These are phyloP conservation scores for Clonostachys rhizophaga DNA, from an alignment of 2,329 filamentous ascomycete genomes.

Conservation along the genomic window DNA sequence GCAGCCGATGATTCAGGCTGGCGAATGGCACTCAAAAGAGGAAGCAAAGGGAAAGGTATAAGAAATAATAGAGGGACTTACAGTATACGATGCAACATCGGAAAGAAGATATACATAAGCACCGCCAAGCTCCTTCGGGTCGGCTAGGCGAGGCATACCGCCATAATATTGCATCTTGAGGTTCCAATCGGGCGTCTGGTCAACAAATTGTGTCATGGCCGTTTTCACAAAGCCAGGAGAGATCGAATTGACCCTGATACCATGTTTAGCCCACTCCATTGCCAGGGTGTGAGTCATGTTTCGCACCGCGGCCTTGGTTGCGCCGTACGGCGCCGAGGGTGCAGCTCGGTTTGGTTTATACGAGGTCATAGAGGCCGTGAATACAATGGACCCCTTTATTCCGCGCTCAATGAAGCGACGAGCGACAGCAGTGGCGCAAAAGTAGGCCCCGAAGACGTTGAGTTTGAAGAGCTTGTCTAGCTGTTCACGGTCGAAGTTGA, in stretches of 20 bases:
- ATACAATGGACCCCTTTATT: constrained; percentile 30
- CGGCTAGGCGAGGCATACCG: constrained; percentile 45
- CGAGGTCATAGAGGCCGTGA: constrained; percentile 41
- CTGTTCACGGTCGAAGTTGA: constrained; percentile 29
- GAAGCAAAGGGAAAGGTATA: too few relatives aligned
- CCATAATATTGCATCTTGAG: constrained; percentile 51
- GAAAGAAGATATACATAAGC: constrained; percentile 50
- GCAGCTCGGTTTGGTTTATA: constrained; percentile 44
- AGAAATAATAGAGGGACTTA: too few relatives aligned
- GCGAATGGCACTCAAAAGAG: too few relatives aligned
- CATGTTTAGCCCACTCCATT: constrained; percentile 41
- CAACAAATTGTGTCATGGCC: constrained; percentile 35
- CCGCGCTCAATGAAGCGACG: constrained; percentile 29
- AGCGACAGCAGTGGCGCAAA: constrained; percentile 33
- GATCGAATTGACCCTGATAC: constrained; percentile 39
- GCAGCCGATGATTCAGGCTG: too few relatives aligned
- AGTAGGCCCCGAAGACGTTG: constrained; percentile 33
- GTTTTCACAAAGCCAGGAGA: constrained; percentile 38
- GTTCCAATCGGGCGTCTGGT: constrained; percentile 43
- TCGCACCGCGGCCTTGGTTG: constrained; percentile 35
- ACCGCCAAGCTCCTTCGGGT: constrained; percentile 46
- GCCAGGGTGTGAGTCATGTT: constrained; percentile 33
- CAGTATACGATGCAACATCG: constrained; percentile 39
- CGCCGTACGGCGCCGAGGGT: constrained; percentile 42
- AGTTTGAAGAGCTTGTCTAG: constrained; percentile 27